Evolutionary conservation across 1,284 basidiomycete species (phyloP), one percentile per base, ranked within the genome.

Genomic region (Tylopilus sp.): DNA sequence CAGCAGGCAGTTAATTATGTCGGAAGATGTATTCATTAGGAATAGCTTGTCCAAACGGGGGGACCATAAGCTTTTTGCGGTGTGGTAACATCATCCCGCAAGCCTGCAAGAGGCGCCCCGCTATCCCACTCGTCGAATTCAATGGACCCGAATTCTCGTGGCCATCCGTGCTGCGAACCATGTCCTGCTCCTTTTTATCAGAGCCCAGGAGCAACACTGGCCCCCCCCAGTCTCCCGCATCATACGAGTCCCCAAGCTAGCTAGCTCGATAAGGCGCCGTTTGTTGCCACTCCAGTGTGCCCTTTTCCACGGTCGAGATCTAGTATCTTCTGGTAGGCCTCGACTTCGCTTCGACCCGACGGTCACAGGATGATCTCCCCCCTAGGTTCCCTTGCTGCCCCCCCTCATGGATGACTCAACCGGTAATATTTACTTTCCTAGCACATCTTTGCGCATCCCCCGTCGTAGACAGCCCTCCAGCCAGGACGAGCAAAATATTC

Each of bases 261-360:
- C 47, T 29, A 6, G 28, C 46, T 47, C 31, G 18, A 33, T 34
- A 55, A 37, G 37, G n/a, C n/a, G n/a, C n/a, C n/a, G n/a, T n/a
- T n/a, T n/a, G n/a, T n/a, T n/a, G n/a, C n/a, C n/a, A n/a, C n/a
- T n/a, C n/a, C n/a, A n/a, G 30, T 41, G 58, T 51, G 4, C 52
- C 51, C 52, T 65, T 68, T 65, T 65, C 63, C 66, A 65, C 63
- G 63, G 52, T 62, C 43, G 54, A 63, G 49, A 58, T 40, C 43
- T 33, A 15, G 46, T 36, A 43, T 44, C 44, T 61, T 54, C 47
- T 52, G 55, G 66, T 65, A 49, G 45, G 66, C 63, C 21, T 26
- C 37, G 5, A 33, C 48, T 36, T 53, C 45, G 41, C 40, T 49
- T 53, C 45, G 33, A 45, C 49, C 43, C 31, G 25, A 42, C 38